Percentiles rank a stretch among this genome's conserved stretches.
phyloP scores from a whole-genome alignment of 768 basidiomycete genomes.

The Chalciporus chontae region DNA sequence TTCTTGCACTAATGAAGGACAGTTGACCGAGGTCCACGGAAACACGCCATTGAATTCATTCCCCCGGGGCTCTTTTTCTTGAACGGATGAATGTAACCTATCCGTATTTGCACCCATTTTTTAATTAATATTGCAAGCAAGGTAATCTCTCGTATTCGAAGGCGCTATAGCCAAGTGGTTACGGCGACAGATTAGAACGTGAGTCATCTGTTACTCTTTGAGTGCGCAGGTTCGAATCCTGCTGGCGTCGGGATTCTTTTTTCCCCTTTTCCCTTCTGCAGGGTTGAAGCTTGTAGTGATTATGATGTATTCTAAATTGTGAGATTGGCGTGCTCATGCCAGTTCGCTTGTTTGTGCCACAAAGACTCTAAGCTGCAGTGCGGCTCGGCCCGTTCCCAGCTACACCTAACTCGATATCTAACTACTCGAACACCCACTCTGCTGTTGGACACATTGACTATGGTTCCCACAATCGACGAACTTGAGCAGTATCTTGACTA shows the following conservation, averaged over 20 bases:
- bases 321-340: too few relatives aligned
- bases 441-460: slow-evolving; percentile 5
- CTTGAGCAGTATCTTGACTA: slow-evolving; percentile 69
- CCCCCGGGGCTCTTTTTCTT: too few relatives aligned
- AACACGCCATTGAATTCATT: too few relatives aligned
- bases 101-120: too few relatives aligned
- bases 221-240: slow-evolving; percentile 69
- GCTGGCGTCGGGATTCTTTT: slow-evolving; percentile 47
- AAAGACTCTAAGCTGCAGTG: too few relatives aligned
- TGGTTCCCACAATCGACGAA: slow-evolving; percentile 52
- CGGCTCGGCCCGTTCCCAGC: not conserved
- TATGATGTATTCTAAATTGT: too few relatives aligned
- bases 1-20: too few relatives aligned
- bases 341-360: too few relatives aligned
- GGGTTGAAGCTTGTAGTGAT: not conserved
- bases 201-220: slow-evolving; percentile 59
- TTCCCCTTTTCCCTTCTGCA: not conserved
- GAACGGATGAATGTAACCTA: too few relatives aligned
- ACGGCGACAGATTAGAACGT: slow-evolving; percentile 71
- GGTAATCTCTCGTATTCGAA: not conserved
- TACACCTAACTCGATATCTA: not conserved
- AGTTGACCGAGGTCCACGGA: too few relatives aligned
- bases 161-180: slow-evolving; percentile 81
- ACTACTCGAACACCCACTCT: not conserved
- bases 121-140: too few relatives aligned